These are phyloP conservation scores for Blastobotrys elegans DNA, from an alignment of 1,139 yeast species.

Conservation along the genomic window DNA sequence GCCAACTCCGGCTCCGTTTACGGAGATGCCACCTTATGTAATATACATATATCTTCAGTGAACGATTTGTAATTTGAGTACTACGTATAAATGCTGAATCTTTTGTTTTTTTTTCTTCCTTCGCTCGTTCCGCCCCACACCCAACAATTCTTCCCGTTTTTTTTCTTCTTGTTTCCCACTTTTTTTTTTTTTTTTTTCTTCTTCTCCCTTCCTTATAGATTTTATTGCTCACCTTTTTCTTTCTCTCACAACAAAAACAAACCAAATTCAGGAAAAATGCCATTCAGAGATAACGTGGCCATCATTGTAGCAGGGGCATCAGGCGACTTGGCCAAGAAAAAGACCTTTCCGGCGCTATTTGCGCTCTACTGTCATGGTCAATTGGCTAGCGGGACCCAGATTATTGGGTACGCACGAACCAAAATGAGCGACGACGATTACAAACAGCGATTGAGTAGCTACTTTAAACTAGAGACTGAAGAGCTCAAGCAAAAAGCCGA, in stretches of 20 bases:
- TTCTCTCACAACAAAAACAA: not conserved
- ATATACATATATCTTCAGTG: no score
- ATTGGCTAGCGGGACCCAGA: slow-evolving; percentile 62
- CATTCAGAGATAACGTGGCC: slow-evolving; percentile 49
- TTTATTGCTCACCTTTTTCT: not conserved
- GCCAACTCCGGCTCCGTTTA: no score
- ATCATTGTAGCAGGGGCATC: slow-evolving; percentile 94
- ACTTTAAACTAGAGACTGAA: slow-evolving; percentile 55
- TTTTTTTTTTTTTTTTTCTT: not conserved
- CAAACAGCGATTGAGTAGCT: slow-evolving; percentile 57
- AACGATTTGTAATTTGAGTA: no score
- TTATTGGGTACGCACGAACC: slow-evolving; percentile 91
- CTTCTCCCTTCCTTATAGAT: not conserved
- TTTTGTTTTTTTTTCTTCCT: not conserved
- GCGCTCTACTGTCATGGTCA: slow-evolving; percentile 66
- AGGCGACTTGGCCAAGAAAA: slow-evolving; percentile 95
- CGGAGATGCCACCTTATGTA: no score
- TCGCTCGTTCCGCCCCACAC: not conserved
- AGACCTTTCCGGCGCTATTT: slow-evolving; percentile 55
- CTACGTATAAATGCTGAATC: no score
- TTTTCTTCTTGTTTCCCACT: not conserved
- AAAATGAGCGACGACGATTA: slow-evolving; percentile 62
- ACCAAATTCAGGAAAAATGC: slow-evolving; percentile 4
- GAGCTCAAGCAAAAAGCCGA: slow-evolving; percentile 44
- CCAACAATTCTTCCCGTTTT: not conserved